Evolutionary conservation across 78 protist genomes (phyloP).

Genomic region (Tieghemostelium lacteum): DNA sequence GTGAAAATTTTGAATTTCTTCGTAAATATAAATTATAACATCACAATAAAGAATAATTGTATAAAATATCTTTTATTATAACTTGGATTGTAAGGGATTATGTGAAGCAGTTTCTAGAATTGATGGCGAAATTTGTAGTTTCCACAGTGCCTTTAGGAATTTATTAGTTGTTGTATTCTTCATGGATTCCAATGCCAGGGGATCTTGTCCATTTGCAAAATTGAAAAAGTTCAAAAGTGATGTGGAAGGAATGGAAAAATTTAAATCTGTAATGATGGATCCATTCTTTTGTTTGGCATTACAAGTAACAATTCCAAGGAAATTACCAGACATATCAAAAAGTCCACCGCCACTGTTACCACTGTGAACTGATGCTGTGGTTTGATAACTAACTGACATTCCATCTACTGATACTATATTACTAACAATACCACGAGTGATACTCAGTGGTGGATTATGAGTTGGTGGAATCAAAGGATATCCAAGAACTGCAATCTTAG

Average conservation of each 20-base stretch:
- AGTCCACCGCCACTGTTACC: conserved; percentile 78
- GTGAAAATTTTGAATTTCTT: too few relatives aligned
- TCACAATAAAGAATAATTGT: too few relatives aligned
- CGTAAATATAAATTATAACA: too few relatives aligned
- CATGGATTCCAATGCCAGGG: conserved; percentile 23
- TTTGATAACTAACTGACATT: conserved; percentile 60
- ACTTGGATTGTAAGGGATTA: too few relatives aligned
- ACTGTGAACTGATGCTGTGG: conserved; percentile 68
- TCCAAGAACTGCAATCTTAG: conserved; percentile 38
- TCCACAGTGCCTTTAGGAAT: conserved; percentile 70
- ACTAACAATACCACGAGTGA: conserved; percentile 49
- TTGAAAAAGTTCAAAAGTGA: conserved; percentile 46
- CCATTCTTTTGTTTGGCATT: conserved; percentile 77
- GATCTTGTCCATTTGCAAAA: conserved; percentile 47
- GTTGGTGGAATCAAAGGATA: conserved; percentile 69
- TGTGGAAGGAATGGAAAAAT: conserved; percentile 46
- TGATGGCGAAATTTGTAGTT: conserved; percentile 67
- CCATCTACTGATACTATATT: conserved; percentile 66
- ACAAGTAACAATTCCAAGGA: conserved; percentile 66
- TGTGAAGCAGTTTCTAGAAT: too few relatives aligned
- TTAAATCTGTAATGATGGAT: conserved; percentile 56
- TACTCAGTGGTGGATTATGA: conserved; percentile 34
- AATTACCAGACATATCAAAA: conserved; percentile 59
- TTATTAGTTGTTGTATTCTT: conserved; percentile 24
- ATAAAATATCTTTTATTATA: too few relatives aligned